phyloP scores from a whole-genome alignment of 1,284 basidiomycete genomes.

The Ustilago xerochloae region DNA sequence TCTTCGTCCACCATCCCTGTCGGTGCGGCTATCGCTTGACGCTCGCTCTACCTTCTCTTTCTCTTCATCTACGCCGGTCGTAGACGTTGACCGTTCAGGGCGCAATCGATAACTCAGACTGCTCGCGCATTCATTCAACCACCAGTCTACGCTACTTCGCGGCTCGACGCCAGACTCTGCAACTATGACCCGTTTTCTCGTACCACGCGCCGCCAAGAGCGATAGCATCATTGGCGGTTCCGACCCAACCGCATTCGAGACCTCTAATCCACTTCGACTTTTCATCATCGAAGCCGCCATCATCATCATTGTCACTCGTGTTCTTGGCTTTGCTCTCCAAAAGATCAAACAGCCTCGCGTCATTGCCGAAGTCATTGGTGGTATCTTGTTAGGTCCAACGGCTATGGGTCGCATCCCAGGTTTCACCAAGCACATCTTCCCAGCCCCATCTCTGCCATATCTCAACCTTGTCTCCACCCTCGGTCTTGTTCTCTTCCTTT shows the following conservation, averaged over 20 bases:
- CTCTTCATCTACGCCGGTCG: conserved; percentile 10
- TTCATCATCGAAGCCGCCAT: conserved; percentile 81
- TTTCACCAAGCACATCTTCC: conserved; percentile 65
- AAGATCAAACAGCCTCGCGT: conserved; percentile 84
- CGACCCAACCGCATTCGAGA: conserved; percentile 76
- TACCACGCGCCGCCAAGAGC: conserved; percentile 41
- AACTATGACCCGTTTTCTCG: conserved; percentile 29
- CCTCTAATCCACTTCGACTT: conserved; percentile 78
- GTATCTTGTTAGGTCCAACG: conserved; percentile 75
- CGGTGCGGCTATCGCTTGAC: not conserved
- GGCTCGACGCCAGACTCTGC: not conserved
- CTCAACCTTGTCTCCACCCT: conserved; percentile 91
- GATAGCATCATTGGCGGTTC: conserved; percentile 74
- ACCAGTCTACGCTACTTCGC: not conserved
- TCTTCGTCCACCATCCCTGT: too few species aligned
- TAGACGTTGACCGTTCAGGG: not conserved
- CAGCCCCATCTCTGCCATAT: conserved; percentile 75
- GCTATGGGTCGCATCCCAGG: conserved; percentile 63
- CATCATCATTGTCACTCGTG: conserved; percentile 77
- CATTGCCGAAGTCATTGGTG: conserved; percentile 87
- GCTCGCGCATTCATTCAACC: not conserved
- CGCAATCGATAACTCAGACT: not conserved
- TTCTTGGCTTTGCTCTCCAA: conserved; percentile 75
- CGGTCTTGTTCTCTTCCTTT: conserved; percentile 75
- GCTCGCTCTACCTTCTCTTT: not conserved